Base-by-base conservation (phyloP, 2,329 filamentous ascomycete genomes). In the Trichophyton verrucosum region DNA sequence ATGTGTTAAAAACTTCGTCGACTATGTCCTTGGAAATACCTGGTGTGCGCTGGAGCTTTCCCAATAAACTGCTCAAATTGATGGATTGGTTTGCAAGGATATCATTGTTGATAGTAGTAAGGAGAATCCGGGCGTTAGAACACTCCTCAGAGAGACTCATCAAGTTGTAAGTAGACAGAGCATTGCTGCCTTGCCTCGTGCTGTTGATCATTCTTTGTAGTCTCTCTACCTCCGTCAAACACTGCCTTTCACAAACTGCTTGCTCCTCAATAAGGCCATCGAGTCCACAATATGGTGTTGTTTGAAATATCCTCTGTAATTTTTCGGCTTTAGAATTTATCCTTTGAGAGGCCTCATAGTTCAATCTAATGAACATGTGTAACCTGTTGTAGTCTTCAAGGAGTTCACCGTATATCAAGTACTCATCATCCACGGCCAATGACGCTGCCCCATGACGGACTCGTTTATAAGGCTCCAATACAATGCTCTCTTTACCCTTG, bases 361-460 rank as follows among this genome's bases (percentile, higher is more conserved):
- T 69, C 40, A 68, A 61, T 13, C 60, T 61, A 40, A 58, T 61
- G 46, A 62, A 67, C 61, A 63, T 63, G 30, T 63, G 64, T 11
- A 66, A 6, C 13, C 64, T 65, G 2, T 55, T 44, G 3, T 67
- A 60, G n/a, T 63, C 59, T n/a, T 61, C 36, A 13, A 56, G 61
- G 4, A 68, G 49, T 2, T 65, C 62, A 9, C 20, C 8, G 15
- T 62, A 30, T 11, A 51, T 38, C 8, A 56, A 56, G 15, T 15
- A n/a, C 24, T 59, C 8, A 47, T 63, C 24, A 5, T 56, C 6
- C 15, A 57, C 11, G 8, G 8, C 9, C 36, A 24, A 3, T 6
- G 22, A 24, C 44, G 2, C 22, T 42, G 22, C 2, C 3, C 17
- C 24, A 27, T 8, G 8, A 15, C 30, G 44, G 22, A 4, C 8